Percentiles rank a stretch among this genome's conserved stretches.
phyloP scores from a whole-genome alignment of 768 basidiomycete species.

The Leucosporidium creatinivorum region DNA sequence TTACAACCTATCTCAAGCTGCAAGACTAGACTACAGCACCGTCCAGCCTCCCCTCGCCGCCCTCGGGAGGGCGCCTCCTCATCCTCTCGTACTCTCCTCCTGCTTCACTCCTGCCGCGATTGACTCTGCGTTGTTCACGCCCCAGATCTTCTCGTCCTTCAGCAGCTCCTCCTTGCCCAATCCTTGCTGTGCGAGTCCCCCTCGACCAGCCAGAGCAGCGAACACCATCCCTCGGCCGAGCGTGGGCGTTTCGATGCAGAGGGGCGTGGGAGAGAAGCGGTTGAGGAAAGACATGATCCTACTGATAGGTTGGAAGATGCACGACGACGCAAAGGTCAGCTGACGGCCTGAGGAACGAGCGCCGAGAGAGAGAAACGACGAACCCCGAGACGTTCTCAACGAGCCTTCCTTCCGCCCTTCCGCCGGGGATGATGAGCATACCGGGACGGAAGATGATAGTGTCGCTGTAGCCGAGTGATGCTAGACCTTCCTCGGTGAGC shows the following conservation, averaged over 20 bases:
- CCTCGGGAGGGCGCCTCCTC: no score
- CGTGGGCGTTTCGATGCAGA: conserved; percentile 8
- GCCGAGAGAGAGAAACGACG: conserved; percentile 24
- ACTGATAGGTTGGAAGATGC: no score
- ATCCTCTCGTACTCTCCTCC: no score
- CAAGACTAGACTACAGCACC: no score
- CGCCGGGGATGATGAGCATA: conserved; percentile 47
- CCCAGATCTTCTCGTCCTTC: not conserved
- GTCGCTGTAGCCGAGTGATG: conserved; percentile 61
- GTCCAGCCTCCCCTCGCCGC: no score
- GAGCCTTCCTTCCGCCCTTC: conserved; percentile 46
- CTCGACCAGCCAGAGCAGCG: not conserved
- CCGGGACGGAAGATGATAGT: conserved; percentile 64
- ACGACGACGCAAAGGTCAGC: no score
- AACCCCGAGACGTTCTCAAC: conserved; percentile 49
- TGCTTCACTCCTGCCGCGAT: no score
- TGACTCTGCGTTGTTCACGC: not conserved
- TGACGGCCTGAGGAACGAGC: no score
- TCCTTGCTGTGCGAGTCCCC: not conserved
- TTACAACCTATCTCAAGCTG: no score
- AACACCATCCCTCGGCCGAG: conserved; percentile 17
- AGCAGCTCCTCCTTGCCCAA: not conserved
- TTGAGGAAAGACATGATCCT: conserved; percentile 6
- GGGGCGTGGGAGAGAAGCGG: not conserved
- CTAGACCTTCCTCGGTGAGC: conserved; percentile 63